Evolutionary conservation across 2,329 filamentous ascomycete genomes (phyloP).

Genomic region (Curvularia verruculosa): DNA sequence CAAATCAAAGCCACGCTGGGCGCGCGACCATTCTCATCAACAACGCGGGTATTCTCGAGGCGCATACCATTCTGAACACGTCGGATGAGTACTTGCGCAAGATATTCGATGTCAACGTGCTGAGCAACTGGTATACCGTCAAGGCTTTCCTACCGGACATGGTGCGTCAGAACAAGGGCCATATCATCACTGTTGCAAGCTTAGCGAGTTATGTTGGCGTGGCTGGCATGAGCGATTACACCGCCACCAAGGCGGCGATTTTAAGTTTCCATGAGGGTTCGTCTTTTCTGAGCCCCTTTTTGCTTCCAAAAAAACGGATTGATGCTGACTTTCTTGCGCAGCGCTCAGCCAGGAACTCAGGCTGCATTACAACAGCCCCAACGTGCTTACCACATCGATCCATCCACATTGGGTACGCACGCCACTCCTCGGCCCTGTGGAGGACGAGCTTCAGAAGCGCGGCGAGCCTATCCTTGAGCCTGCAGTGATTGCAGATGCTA

Average conservation of each 20-base stretch:
- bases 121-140: constrained; percentile 45
- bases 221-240: constrained; percentile 60
- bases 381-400: constrained; percentile 51
- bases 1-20: constrained; percentile 32
- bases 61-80: constrained; percentile 44
- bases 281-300: constrained; percentile 50
- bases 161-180: constrained; percentile 53
- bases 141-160: constrained; percentile 47
- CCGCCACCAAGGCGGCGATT: constrained; percentile 58
- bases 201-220: constrained; percentile 58
- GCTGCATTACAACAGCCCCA: constrained; percentile 47
- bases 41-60: constrained; percentile 43
- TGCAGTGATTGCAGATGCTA: constrained; percentile 48
- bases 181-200: constrained; percentile 63
- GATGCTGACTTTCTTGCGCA: constrained; percentile 4
- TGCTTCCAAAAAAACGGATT: background rate
- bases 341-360: constrained; percentile 50
- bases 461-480: constrained; percentile 48
- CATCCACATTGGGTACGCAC: constrained; percentile 54
- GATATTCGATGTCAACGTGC: constrained; percentile 48
- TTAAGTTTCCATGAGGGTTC: constrained; percentile 61
- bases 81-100: constrained; percentile 38
- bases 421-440: constrained; percentile 46
- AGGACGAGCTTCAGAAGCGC: constrained; percentile 38
- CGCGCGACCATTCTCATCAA: constrained; percentile 44